Evolutionary conservation across 495 filamentous ascomycete genomes (phyloP).

Genomic region (Hypoxylon rickii): DNA sequence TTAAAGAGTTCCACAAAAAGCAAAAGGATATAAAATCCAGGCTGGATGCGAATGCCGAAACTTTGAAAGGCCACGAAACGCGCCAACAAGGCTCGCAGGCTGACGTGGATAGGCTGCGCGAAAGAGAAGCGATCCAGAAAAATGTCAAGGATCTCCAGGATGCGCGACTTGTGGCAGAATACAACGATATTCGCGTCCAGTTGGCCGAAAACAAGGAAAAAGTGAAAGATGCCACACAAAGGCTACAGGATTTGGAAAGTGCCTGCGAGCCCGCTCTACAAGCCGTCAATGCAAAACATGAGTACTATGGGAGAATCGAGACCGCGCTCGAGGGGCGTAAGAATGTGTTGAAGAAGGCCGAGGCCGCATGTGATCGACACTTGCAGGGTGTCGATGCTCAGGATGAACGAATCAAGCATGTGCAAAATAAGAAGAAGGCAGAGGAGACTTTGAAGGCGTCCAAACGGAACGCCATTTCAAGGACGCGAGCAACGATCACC

Average conservation of each 20-base stretch:
- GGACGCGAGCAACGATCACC: conserved; percentile 48
- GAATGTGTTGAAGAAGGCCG: conserved; percentile 53
- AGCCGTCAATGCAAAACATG: conserved; percentile 67
- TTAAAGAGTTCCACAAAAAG: conserved; percentile 70
- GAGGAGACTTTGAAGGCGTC: conserved; percentile 58
- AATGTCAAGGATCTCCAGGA: conserved; percentile 69
- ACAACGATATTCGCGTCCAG: conserved; percentile 50
- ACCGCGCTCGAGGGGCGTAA: conserved; percentile 57
- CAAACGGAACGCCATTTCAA: conserved; percentile 57
- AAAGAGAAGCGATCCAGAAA: conserved; percentile 69
- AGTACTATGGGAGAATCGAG: conserved; percentile 56
- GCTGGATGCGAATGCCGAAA: conserved; percentile 62
- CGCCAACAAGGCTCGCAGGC: conserved; percentile 78
- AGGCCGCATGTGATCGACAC: conserved; percentile 56
- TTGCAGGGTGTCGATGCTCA: conserved; percentile 54
- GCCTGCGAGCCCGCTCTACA: conserved; percentile 69
- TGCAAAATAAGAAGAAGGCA: conserved; percentile 58
- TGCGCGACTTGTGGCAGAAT: conserved; percentile 67
- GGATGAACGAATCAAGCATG: conserved; percentile 59
- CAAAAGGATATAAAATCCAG: conserved; percentile 68
- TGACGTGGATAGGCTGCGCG: conserved; percentile 81
- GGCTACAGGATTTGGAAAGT: conserved; percentile 60
- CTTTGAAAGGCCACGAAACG: conserved; percentile 66
- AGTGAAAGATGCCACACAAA: conserved; percentile 50
- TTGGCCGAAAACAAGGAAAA: conserved; percentile 53